These are phyloP conservation scores for Oryza glaberrima DNA, from an alignment of 176 grass and related monocot genomes.

Conservation along the genomic window DNA sequence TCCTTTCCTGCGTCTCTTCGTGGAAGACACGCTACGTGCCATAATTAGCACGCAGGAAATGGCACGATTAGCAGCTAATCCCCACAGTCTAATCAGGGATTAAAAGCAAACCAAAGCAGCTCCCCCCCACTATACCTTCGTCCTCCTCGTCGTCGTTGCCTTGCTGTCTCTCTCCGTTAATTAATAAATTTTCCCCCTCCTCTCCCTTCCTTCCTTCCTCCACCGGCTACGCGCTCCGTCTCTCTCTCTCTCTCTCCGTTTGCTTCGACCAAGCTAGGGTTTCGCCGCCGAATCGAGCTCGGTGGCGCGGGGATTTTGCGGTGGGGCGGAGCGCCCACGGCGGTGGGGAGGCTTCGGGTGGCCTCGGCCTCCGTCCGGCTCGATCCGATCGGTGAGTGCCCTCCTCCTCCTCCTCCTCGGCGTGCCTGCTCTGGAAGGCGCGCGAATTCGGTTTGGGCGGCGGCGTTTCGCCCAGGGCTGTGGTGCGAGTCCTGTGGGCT, in stretches of 20 bases:
- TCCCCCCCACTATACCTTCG: neutral
- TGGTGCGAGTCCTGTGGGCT: too few species aligned
- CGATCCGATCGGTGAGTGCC: conserved; percentile 38
- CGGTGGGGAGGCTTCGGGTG: neutral
- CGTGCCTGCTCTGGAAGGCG: neutral
- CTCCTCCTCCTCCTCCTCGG: neutral
- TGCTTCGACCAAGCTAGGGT: conserved; percentile 8
- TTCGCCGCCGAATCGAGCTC: neutral
- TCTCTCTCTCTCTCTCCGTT: neutral
- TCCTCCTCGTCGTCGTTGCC: neutral
- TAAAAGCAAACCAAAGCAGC: conserved; percentile 1
- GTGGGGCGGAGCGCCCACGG: neutral
- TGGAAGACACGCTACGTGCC: conserved; percentile 43
- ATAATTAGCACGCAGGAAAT: conserved; percentile 23
- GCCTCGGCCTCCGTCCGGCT: neutral
- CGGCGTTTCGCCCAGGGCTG: neutral
- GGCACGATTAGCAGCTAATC: neutral
- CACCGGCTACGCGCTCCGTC: neutral
- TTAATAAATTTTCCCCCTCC: neutral
- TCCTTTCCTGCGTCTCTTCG: neutral
- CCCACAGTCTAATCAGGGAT: neutral
- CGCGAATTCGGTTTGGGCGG: neutral
- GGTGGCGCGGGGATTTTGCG: neutral
- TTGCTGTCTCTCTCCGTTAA: conserved; percentile 15
- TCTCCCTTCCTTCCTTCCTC: conserved; percentile 20